Conservation (phyloP, 768 basidiomycete genomes). For the Amanita rubescens region DNA sequence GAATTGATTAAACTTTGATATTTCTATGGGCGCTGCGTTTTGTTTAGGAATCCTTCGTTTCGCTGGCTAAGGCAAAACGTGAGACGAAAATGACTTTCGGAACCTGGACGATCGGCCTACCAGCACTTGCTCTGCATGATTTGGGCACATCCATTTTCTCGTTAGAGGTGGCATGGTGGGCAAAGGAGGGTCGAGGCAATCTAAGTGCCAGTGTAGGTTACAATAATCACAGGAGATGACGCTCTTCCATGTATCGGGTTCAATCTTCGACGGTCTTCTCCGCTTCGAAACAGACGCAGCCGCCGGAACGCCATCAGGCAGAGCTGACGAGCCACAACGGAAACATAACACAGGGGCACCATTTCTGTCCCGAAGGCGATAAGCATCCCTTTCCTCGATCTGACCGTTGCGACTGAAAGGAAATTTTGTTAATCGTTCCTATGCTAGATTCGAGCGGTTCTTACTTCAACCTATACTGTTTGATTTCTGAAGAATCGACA, state of each 20-base stretch:
- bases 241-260: slow-evolving; percentile 53
- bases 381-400: slow-evolving; percentile 85
- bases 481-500: slow-evolving; percentile 70
- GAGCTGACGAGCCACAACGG: slow-evolving; percentile 76
- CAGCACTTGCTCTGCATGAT: slow-evolving; percentile 82
- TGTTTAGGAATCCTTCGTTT: slow-evolving; percentile 78
- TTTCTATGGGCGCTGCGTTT: slow-evolving; percentile 58
- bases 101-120: slow-evolving; percentile 37
- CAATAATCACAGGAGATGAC: slow-evolving; percentile 97
- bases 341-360: slow-evolving; percentile 85
- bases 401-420: slow-evolving; percentile 71
- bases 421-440: slow-evolving; percentile 7
- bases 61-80: slow-evolving; percentile 43
- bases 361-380: slow-evolving; percentile 79
- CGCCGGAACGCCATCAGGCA: slow-evolving; percentile 47
- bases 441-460: slow-evolving; percentile 22
- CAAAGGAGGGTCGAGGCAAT: slow-evolving; percentile 90
- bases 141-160: slow-evolving; percentile 99
- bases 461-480: slow-evolving; percentile 77
- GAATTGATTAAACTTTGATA: slow-evolving; percentile 61
- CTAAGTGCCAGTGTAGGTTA: slow-evolving; percentile 91
- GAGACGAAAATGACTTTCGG: slow-evolving; percentile 4
- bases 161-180: slow-evolving; percentile 76
- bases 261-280: slow-evolving; percentile 40
- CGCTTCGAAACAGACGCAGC: slow-evolving; percentile 48